Conservation (phyloP, 257 asterid species). For the Penstemon barbatus region DNA sequence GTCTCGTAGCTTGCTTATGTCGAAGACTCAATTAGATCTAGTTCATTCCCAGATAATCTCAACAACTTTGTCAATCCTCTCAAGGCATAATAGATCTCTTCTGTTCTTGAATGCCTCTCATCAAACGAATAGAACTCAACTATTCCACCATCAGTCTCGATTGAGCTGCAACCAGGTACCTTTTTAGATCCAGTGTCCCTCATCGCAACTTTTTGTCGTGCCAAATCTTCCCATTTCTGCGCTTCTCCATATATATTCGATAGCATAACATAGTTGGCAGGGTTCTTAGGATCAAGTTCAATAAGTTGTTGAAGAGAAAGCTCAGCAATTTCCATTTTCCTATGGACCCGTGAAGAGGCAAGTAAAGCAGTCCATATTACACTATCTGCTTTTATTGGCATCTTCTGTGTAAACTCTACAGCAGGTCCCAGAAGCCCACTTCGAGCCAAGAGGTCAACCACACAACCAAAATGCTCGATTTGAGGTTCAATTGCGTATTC, state of each 20-base stretch:
- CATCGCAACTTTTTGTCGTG: constrained; percentile 58
- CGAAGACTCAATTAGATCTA: constrained; percentile 26
- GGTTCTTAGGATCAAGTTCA: constrained; percentile 66
- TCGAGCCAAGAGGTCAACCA: constrained; percentile 75
- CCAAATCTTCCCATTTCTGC: constrained; percentile 68
- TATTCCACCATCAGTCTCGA: constrained; percentile 57
- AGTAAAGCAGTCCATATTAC: constrained; percentile 76
- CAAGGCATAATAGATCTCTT: constrained; percentile 55
- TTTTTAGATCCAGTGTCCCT: constrained; percentile 66
- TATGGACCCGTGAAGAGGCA: constrained; percentile 69
- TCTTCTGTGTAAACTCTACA: constrained; percentile 56
- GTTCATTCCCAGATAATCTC: constrained; percentile 33
- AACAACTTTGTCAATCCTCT: constrained; percentile 54
- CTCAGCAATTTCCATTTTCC: constrained; percentile 62
- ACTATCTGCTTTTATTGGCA: constrained; percentile 69
- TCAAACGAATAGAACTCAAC: constrained; percentile 66
- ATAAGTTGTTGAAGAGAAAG: constrained; percentile 62
- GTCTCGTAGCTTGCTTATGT: no score
- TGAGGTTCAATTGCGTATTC: constrained; percentile 48
- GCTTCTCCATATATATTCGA: constrained; percentile 78
- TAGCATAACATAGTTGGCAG: constrained; percentile 72
- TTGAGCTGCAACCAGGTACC: constrained; percentile 70
- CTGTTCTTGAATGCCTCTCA: constrained; percentile 61
- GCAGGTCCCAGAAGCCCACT: constrained; percentile 75
- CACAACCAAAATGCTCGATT: constrained; percentile 86